A percentile compares a stretch with the other conserved stretches of the same genome.
phyloP scores from a whole-genome alignment of 208 protist species.

The Leishmania amazonensis region DNA sequence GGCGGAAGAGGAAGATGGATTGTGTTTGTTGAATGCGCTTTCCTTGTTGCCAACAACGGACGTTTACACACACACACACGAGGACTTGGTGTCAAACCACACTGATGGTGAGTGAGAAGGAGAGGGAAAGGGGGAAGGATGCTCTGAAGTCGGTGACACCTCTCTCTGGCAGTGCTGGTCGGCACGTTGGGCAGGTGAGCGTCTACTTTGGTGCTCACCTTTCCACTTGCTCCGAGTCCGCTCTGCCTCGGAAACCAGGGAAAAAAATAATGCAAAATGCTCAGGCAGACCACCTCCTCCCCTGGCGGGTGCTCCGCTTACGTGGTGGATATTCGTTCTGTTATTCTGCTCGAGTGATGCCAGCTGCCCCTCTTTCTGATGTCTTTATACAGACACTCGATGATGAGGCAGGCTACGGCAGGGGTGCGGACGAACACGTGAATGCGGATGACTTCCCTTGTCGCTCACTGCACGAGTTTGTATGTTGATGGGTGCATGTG shows the following conservation, averaged over 20 bases:
- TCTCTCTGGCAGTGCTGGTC: not conserved
- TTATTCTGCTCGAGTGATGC: not conserved
- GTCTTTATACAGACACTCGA: not conserved
- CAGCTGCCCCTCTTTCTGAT: not conserved
- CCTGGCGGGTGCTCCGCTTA: not conserved
- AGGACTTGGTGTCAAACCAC: not conserved
- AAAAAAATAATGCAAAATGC: not conserved
- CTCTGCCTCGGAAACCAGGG: no score
- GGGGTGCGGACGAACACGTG: not conserved
- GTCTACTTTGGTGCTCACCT: not conserved
- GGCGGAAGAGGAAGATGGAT: not conserved
- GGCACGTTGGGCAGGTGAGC: not conserved
- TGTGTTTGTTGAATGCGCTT: not conserved
- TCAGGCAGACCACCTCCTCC: not conserved
- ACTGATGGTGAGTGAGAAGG: not conserved
- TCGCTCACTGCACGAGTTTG: not conserved
- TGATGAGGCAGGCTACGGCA: not conserved
- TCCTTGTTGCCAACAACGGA: not conserved
- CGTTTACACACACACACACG: not conserved
- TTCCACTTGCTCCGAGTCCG: not conserved
- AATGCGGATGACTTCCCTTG: not conserved
- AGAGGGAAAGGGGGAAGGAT: not conserved
- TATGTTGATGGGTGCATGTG: not conserved
- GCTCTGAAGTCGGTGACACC: not conserved
- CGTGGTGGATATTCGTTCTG: not conserved